These are phyloP conservation scores for Lepiota brunneoincarnata DNA, from an alignment of 768 basidiomycete species.

Conservation along the genomic window DNA sequence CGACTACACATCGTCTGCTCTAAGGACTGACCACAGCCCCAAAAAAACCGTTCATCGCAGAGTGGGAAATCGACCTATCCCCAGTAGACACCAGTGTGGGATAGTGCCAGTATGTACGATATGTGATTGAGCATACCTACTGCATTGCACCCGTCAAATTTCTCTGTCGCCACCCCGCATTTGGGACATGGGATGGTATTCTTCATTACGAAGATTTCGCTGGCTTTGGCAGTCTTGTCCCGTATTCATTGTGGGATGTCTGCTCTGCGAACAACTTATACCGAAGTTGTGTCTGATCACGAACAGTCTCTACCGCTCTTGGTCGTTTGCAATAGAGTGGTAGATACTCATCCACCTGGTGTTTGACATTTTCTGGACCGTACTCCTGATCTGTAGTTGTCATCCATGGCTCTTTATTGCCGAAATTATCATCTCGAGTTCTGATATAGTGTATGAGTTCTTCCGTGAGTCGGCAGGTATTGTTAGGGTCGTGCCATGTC, in stretches of 20 bases:
- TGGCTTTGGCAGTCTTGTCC: not conserved
- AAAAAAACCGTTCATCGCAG: not conserved
- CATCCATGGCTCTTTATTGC: not conserved
- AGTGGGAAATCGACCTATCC: not conserved
- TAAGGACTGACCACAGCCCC: not conserved
- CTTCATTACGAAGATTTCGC: not conserved
- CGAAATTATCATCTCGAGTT: not conserved
- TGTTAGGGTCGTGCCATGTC: not conserved
- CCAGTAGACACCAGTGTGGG: not conserved
- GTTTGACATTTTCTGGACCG: not conserved
- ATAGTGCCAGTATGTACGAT: not conserved
- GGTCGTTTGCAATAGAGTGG: not conserved
- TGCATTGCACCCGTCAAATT: slow-evolving; percentile 6
- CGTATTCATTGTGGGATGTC: not conserved
- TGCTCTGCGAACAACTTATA: not conserved
- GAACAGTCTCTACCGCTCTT: not conserved
- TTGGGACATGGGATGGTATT: slow-evolving; percentile 9
- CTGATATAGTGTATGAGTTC: not conserved
- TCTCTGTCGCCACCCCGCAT: slow-evolving; percentile 3
- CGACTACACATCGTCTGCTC: not conserved
- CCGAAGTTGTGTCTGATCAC: not conserved
- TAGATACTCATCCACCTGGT: not conserved
- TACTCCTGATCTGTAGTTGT: not conserved
- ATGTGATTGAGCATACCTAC: not conserved
- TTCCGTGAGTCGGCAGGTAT: too few relatives aligned